Evolutionary conservation across 441 rosid genomes (phyloP).

Genomic region (Eutrema salsugineum): DNA sequence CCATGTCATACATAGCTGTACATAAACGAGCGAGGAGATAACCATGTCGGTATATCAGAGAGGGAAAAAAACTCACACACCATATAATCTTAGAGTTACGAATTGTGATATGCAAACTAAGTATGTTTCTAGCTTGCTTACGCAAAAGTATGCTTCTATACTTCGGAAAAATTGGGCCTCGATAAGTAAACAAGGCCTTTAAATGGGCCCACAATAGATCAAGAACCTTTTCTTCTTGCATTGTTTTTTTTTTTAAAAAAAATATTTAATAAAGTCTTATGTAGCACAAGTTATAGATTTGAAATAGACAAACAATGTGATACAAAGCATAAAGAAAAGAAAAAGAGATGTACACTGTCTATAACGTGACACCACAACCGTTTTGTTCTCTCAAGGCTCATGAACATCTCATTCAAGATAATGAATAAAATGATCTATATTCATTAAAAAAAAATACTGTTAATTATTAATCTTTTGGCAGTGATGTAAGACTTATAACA

Average conservation of each 20-base stretch:
- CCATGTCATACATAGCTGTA: not conserved
- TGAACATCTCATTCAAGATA: not conserved
- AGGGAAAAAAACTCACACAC: not conserved
- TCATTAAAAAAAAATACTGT: no score
- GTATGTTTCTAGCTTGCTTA: not conserved
- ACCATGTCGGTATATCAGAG: not conserved
- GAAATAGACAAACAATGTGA: not conserved
- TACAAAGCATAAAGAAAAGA: not conserved
- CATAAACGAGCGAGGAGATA: not conserved
- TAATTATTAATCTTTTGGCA: not conserved
- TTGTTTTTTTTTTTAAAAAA: no score
- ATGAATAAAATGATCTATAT: not conserved
- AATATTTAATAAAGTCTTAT: no score
- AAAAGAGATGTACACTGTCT: not conserved
- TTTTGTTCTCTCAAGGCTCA: slow-evolving; percentile 4
- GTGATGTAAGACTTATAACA: not conserved
- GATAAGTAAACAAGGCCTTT: no score
- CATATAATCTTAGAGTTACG: not conserved
- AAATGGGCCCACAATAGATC: no score
- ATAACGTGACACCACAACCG: slow-evolving; percentile 1
- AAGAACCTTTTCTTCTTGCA: not conserved
- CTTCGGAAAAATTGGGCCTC: not conserved
- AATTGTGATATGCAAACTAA: not conserved
- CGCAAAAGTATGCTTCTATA: not conserved
- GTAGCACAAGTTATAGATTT: not conserved